Evolutionary conservation across 2,329 filamentous ascomycete genomes (phyloP).

Genomic region (Gaeumannomyces sp.): DNA sequence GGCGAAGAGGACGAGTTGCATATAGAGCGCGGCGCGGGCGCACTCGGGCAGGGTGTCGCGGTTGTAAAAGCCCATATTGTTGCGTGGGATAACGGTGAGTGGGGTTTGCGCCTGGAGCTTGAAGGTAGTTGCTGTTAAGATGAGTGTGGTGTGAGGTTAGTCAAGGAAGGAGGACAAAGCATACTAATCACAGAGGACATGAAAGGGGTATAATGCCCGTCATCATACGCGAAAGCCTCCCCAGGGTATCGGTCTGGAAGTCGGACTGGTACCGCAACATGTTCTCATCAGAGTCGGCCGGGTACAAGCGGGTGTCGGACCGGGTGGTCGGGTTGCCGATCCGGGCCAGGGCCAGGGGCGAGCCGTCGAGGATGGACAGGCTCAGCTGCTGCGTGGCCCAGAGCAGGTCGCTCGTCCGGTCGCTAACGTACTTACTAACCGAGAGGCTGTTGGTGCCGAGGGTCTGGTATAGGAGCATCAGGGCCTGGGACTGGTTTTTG

Average conservation of each 20-base stretch:
- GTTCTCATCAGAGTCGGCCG: constrained; percentile 10
- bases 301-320: constrained; percentile 11
- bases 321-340: constrained; percentile 7
- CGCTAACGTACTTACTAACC: constrained; percentile 11
- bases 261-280: not conserved
- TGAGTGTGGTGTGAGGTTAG: not conserved
- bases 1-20: constrained; percentile 13
- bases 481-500: constrained; percentile 8
- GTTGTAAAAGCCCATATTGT: constrained; percentile 12
- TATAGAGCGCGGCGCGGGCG: constrained; percentile 8
- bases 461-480: constrained; percentile 12
- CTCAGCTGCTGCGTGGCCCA: constrained; percentile 11
- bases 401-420: constrained; percentile 1
- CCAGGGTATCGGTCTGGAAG: not conserved
- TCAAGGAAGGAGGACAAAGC: not conserved
- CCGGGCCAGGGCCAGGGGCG: constrained; percentile 11
- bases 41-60: constrained; percentile 11
- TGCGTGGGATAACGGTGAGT: constrained; percentile 11
- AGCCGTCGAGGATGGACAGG: constrained; percentile 12
- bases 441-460: constrained; percentile 13
- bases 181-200: not conserved
- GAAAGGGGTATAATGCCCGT: too few species aligned
- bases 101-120: constrained; percentile 9
- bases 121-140: constrained; percentile 1
- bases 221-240: not conserved